Base-by-base conservation (phyloP, 306 rosid species). In the Inga oerstediana region DNA sequence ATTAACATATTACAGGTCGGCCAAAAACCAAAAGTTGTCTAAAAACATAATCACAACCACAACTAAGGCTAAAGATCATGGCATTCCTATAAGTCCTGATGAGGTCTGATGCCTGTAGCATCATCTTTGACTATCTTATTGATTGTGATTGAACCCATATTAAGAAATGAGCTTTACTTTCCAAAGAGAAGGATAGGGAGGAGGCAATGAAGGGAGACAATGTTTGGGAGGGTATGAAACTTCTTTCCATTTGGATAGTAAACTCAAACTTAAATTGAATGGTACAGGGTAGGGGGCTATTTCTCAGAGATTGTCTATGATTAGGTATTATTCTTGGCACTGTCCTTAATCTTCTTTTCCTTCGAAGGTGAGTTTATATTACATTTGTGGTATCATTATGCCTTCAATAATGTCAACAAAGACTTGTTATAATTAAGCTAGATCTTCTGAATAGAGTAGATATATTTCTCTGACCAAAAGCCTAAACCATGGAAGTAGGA, bases 21-120 rank as follows among this genome's bases (percentile, higher is more conserved):
- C 88, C 22, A 96, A 96, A 88, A 96, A 92, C 79, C 92, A 96
- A 78, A 96, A 90, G 90, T 91, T 96, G 81, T 81, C 91, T 51
- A 54, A 87, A 73, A 92, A 86, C 88, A 96, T 96, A 77, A 91
- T 96, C 81, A 93, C 99, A 52, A 98, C 98, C 66, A 96, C 99
- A 73, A 94, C 99, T 62, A 96, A 96, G 86, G 98, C 99, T 81
- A 91, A 87, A 37, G 94, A 90, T 87, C 99, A 93, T 80, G 99
- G 93, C 30, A 92, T 87, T 84, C 99, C 98, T 39, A 87, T 96
- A 66, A 88, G 97, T 79, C 97, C 97, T 37, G 97, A 91, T 73
- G 99, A 96, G 98, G 99, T 88, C 72, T 64, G 81, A 54, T 73
- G 48, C 27, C 24, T 71, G 77, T 76, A 65, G 41, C 77, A 39